A percentile compares a stretch with the other conserved stretches of the same genome.
phyloP scores from a whole-genome alignment of 768 basidiomycete species.

The Serendipita vermifera region DNA sequence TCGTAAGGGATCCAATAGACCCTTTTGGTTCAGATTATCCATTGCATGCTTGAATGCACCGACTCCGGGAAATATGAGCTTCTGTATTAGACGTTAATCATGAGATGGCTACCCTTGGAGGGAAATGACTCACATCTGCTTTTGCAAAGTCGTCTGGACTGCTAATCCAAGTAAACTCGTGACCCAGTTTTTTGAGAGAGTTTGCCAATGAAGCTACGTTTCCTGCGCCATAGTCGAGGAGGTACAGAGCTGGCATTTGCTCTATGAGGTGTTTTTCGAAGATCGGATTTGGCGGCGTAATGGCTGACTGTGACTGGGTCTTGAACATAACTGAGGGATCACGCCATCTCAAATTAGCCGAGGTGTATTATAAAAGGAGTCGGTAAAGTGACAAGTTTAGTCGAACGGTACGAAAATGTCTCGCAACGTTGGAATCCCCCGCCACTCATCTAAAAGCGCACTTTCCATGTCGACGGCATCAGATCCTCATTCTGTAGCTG shows the following conservation, averaged over 20 bases:
- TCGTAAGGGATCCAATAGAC: constrained; percentile 66
- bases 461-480: neutral
- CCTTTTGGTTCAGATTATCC: constrained; percentile 53
- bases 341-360: constrained; percentile 9
- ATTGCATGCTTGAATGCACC: constrained; percentile 88
- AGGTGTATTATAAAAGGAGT: too few relatives aligned
- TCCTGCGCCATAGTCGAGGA: constrained; percentile 95
- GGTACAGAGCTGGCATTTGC: constrained; percentile 49
- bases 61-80: constrained; percentile 92
- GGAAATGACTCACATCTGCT: constrained; percentile 59
- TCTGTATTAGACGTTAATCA: constrained; percentile 36
- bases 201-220: constrained; percentile 92
- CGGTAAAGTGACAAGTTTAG: too few relatives aligned
- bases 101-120: constrained; percentile 8
- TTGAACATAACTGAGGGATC: too few relatives aligned
- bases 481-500: constrained; percentile 25
- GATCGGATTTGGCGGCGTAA: constrained; percentile 1
- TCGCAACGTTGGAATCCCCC: too few relatives aligned
- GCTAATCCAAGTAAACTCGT: constrained; percentile 81
- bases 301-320: neutral
- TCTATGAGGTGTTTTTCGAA: neutral
- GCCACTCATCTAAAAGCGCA: too few relatives aligned
- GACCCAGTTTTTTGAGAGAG: constrained; percentile 70
- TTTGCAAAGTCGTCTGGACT: constrained; percentile 67
- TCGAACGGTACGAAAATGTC: too few relatives aligned